These are phyloP conservation scores for Escallonia herrerae DNA, from an alignment of 129 eudicot species.

Conservation along the genomic window DNA sequence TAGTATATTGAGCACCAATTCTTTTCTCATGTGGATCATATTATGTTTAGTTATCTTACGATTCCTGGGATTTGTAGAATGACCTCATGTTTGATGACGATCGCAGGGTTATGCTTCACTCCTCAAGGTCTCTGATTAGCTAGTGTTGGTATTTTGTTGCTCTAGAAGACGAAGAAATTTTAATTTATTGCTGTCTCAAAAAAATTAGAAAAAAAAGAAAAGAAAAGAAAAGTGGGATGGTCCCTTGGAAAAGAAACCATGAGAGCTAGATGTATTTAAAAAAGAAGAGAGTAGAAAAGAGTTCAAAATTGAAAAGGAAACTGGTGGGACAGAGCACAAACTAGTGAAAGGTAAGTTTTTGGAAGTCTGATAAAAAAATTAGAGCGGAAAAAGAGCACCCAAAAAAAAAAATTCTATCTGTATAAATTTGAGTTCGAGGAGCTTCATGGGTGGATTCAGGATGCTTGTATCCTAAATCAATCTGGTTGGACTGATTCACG, in stretches of 20 bases:
- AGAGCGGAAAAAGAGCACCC: background rate
- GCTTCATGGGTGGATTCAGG: background rate
- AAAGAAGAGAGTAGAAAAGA: background rate
- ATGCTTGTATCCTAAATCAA: background rate
- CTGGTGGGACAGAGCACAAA: no score
- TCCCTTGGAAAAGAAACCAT: no score
- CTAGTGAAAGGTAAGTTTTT: background rate
- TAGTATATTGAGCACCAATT: background rate
- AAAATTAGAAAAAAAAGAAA: background rate
- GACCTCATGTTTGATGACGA: slow-evolving; percentile 17
- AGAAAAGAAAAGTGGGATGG: background rate
- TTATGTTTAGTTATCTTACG: slow-evolving; percentile 2
- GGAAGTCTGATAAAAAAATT: slow-evolving; percentile 1
- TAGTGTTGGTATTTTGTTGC: slow-evolving; percentile 5
- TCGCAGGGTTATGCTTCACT: slow-evolving; percentile 21
- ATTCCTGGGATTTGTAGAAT: background rate
- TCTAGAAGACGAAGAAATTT: slow-evolving; percentile 1
- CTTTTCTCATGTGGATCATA: background rate
- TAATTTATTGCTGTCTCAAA: background rate
- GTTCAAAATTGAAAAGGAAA: background rate
- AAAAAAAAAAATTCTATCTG: background rate
- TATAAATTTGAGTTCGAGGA: background rate
- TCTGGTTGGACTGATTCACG: background rate
- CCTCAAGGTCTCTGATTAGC: slow-evolving; percentile 10
- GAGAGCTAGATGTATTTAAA: background rate